Conservation (phyloP, 495 filamentous ascomycete genomes). For the Rhypophila decipiens region DNA sequence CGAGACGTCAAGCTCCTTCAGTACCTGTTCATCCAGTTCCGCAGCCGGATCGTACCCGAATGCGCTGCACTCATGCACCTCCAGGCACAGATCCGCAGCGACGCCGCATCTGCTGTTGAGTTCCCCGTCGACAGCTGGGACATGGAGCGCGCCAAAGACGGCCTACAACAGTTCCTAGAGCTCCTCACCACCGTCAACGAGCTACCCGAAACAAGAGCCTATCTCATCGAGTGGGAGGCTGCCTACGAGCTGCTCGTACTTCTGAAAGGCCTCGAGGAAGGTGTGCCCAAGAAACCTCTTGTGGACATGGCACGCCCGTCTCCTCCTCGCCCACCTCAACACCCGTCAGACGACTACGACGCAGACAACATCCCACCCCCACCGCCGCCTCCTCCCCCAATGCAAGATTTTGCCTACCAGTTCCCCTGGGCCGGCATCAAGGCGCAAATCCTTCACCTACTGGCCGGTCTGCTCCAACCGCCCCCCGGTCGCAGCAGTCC, state of each 20-base stretch:
- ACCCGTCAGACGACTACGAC: conserved; percentile 38
- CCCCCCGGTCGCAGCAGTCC: conserved; percentile 39
- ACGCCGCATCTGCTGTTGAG: conserved; percentile 51
- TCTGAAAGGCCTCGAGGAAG: conserved; percentile 77
- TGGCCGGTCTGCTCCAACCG: conserved; percentile 68
- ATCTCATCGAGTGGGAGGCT: conserved; percentile 84
- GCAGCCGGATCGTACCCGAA: conserved; percentile 84
- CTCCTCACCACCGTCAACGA: conserved; percentile 90
- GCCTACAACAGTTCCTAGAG: conserved; percentile 86
- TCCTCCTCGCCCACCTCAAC: conserved; percentile 9
- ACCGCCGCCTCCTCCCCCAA: conserved; percentile 54
- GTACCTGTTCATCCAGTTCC: conserved; percentile 87
- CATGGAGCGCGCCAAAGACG: conserved; percentile 81
- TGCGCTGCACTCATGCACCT: conserved; percentile 88
- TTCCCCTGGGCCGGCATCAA: conserved; percentile 94
- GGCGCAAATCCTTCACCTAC: conserved; percentile 80
- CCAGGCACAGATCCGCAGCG: conserved; percentile 74
- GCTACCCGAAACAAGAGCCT: conserved; percentile 45
- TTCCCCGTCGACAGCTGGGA: conserved; percentile 95
- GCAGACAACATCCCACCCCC: conserved; percentile 39
- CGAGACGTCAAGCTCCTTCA: conserved; percentile 60
- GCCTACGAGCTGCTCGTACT: conserved; percentile 76
- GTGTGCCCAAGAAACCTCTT: conserved; percentile 60
- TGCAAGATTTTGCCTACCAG: conserved; percentile 70
- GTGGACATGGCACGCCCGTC: conserved; percentile 19